Evolutionary conservation across 1,139 yeast genomes (phyloP).

Genomic region (Hemisphaericaspora xylofermentans): DNA sequence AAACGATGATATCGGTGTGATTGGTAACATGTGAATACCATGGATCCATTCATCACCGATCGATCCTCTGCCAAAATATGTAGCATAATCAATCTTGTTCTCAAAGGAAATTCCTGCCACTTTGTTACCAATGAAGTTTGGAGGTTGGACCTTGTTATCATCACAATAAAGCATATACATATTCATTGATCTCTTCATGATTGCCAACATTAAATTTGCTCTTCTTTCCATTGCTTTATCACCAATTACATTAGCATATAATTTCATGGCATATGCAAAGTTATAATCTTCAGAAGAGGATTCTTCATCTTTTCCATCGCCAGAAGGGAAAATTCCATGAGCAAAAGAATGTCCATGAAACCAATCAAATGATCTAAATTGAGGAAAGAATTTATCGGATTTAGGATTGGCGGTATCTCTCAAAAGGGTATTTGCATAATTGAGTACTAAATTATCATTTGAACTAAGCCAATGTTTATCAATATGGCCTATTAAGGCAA

Average conservation of each 20-base stretch:
- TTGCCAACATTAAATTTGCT: constrained; percentile 42
- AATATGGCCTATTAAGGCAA: constrained; percentile 59
- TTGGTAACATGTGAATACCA: constrained; percentile 50
- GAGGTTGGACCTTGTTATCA: constrained; percentile 41
- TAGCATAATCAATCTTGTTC: constrained; percentile 45
- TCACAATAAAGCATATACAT: constrained; percentile 44
- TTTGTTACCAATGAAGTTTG: constrained; percentile 37
- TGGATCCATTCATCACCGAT: constrained; percentile 48
- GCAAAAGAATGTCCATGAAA: constrained; percentile 50
- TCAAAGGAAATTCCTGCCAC: constrained; percentile 49
- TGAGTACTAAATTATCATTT: constrained; percentile 27
- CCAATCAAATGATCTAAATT: constrained; percentile 45
- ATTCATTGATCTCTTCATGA: constrained; percentile 43
- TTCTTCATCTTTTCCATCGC: constrained; percentile 50
- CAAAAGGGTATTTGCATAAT: constrained; percentile 35
- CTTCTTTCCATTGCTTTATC: constrained; percentile 38
- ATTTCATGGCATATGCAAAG: constrained; percentile 44
- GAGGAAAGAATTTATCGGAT: constrained; percentile 38
- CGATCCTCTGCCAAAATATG: constrained; percentile 46
- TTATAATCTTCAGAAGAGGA: constrained; percentile 48
- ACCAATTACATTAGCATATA: constrained; percentile 34
- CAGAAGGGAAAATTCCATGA: constrained; percentile 44
- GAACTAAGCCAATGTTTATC: constrained; percentile 40
- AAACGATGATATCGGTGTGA: constrained; percentile 43
- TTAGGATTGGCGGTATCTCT: constrained; percentile 45